Base-by-base conservation (phyloP, 129 eudicot genomes). In the Escallonia herrerae region DNA sequence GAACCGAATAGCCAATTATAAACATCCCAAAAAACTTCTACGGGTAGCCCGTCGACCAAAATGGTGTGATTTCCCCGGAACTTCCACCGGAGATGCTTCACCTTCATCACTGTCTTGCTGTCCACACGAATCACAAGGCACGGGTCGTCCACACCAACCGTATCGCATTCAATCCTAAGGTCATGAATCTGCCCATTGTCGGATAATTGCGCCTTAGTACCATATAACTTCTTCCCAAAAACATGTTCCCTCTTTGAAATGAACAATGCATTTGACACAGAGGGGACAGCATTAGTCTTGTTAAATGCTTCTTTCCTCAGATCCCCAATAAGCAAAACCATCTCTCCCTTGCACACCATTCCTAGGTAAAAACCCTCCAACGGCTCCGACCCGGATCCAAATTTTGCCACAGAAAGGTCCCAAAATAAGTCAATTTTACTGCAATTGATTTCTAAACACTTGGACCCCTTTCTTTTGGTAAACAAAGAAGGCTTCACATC, bases 21-120 rank as follows among this genome's bases (percentile, higher is more conserved):
- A 52, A 84, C 95, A 77, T 90, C 97, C 97, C 97, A 90, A 39
- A 71, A 90, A 14, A 90, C 81, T 60, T 90, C 97, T 13, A 90
- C 95, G n/a, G 89, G 85, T 7, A 79, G 57, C 33, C 91, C 95
- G 62, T 90, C 91, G 50, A 90, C 70, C 54, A 75, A 78, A 57
- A 86, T 76, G 7, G 89, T 77, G 47, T 54, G 74, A 68, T 90
- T 90, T 52, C 97, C 97, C 9, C 97, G 68, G 46, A 90, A 90
- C 43, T 87, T 90, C 97, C 97, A 90, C 37, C 64, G 63, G 41
- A 90, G 48, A 54, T 82, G 83, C 76, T 86, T 86, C 50, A 90
- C 82, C 66, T 84, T 91, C 95, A 90, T 79, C 41, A 86, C 91
- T 0, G 64, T 40, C 72, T 86, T 90, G 5, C 81, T 39, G 44